Percentiles rank a stretch among this genome's conserved stretches.
Evolutionary conservation across 2,329 filamentous ascomycete species (phyloP).

Genomic region (Camptophora hylomeconis): DNA sequence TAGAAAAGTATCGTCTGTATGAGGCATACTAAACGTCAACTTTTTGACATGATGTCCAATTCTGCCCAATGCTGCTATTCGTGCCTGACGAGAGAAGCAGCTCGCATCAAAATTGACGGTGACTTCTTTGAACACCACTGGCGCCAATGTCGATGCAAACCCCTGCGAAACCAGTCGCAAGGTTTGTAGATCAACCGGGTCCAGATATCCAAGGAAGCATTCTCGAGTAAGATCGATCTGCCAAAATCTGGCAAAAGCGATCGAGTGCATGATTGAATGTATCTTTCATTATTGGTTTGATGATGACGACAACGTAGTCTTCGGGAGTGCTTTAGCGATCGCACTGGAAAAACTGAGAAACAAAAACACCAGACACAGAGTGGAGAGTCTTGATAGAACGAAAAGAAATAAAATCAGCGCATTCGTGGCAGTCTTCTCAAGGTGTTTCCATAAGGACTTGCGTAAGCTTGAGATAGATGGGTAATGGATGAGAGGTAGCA

Average conservation of each 20-base stretch:
- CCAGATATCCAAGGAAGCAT: constrained; percentile 20
- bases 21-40: constrained; percentile 64
- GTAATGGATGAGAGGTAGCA: too few relatives aligned
- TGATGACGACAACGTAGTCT: neutral
- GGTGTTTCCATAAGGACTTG: too few relatives aligned
- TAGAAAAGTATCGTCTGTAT: constrained; percentile 65
- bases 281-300: neutral
- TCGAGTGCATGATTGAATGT: constrained; percentile 10
- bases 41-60: constrained; percentile 70
- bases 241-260: constrained; percentile 24
- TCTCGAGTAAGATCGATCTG: constrained; percentile 22
- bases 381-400: constrained; percentile 11
- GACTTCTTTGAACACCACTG: constrained; percentile 30
- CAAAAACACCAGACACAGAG: constrained; percentile 9
- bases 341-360: constrained; percentile 1
- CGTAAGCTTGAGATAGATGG: too few relatives aligned
- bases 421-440: too few relatives aligned
- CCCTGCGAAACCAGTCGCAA: constrained; percentile 26
- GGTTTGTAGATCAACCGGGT: constrained; percentile 22
- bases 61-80: constrained; percentile 60
- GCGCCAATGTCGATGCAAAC: constrained; percentile 22
- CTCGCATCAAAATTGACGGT: constrained; percentile 40
- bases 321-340: constrained; percentile 1
- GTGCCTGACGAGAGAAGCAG: constrained; percentile 61
- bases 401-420: constrained; percentile 3